phyloP scores from a whole-genome alignment of 441 rosid genomes.

The Pelargonium citronellum region DNA sequence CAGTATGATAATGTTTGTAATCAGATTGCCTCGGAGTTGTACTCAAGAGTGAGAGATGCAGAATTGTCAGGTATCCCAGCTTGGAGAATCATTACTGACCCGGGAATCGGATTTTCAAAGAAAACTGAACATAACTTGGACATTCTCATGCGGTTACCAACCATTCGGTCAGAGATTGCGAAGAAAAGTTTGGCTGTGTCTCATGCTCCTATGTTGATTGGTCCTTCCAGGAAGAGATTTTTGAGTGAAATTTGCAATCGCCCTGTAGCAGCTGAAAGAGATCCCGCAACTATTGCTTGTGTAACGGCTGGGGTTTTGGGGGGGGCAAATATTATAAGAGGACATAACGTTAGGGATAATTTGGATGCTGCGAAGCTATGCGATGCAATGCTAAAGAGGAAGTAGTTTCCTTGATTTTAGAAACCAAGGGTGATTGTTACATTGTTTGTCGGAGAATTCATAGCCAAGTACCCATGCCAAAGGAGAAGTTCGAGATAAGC shows the following conservation, averaged over 20 bases:
- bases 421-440: neutral
- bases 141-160: slow-evolving; percentile 53
- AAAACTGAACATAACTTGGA: slow-evolving; percentile 59
- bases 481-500: neutral
- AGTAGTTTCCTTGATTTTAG: neutral
- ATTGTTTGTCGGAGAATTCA: neutral
- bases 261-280: slow-evolving; percentile 58
- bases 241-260: slow-evolving; percentile 68
- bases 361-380: slow-evolving; percentile 77
- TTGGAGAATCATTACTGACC: slow-evolving; percentile 83
- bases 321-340: slow-evolving; percentile 86
- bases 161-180: slow-evolving; percentile 55
- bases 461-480: too few relatives aligned
- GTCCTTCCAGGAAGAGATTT: slow-evolving; percentile 85
- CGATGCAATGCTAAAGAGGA: slow-evolving; percentile 53
- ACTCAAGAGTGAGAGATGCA: slow-evolving; percentile 46
- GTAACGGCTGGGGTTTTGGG: slow-evolving; percentile 58
- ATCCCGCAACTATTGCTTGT: slow-evolving; percentile 77
- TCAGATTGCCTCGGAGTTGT: slow-evolving; percentile 70
- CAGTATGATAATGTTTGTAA: slow-evolving; percentile 55
- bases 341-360: slow-evolving; percentile 71
- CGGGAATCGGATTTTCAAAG: slow-evolving; percentile 91
- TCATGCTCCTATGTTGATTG: slow-evolving; percentile 65
- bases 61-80: slow-evolving; percentile 73
- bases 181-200: slow-evolving; percentile 60